These are phyloP conservation scores for Rubroboletus satanas DNA, from an alignment of 768 basidiomycete genomes.

Conservation along the genomic window DNA sequence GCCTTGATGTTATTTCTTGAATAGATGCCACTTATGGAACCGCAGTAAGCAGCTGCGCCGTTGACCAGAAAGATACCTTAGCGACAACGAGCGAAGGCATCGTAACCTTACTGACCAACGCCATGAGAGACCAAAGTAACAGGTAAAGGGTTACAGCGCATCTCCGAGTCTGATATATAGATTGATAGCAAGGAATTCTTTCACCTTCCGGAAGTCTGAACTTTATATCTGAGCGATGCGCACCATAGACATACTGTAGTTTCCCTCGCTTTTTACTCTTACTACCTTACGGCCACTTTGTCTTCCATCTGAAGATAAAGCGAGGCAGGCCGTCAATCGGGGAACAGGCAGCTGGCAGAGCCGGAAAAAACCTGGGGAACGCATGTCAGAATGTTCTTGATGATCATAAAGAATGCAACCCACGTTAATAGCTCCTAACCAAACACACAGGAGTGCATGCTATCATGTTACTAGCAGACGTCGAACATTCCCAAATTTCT, in stretches of 20 bases:
- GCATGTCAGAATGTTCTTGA: not conserved
- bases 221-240: not conserved
- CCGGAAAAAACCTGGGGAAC: not conserved
- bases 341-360: not conserved
- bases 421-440: not conserved
- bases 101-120: not conserved
- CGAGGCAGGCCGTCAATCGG: not conserved
- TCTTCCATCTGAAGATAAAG: not conserved
- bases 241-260: not conserved
- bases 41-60: not conserved
- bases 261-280: not conserved
- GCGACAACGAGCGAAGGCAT: not conserved
- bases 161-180: not conserved
- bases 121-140: not conserved
- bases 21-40: not conserved
- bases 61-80: not conserved
- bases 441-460: not conserved
- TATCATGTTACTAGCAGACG: not conserved
- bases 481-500: conserved; percentile 2
- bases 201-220: not conserved
- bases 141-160: not conserved
- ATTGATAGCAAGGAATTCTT: not conserved
- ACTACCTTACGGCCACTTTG: not conserved
- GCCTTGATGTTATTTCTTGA: not conserved
- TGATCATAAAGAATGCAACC: not conserved